Percentiles rank a stretch among this genome's conserved stretches.
phyloP scores from a whole-genome alignment of 2,329 filamentous ascomycete genomes.

The Ceratocystis papillata region DNA sequence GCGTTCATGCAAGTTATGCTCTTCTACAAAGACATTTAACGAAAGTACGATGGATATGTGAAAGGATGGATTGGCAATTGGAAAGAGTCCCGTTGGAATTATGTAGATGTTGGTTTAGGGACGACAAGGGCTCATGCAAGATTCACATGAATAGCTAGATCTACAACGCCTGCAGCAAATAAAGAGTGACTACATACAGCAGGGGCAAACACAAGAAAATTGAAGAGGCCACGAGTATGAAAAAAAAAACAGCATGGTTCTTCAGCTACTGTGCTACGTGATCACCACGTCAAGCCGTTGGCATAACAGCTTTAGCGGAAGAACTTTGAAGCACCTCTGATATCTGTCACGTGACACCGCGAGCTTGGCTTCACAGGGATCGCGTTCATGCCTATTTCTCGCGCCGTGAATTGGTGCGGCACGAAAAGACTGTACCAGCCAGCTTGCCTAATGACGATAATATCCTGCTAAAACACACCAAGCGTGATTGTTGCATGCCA shows the following conservation, averaged over 20 bases:
- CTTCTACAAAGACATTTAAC: too few species aligned
- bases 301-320: background rate
- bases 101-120: too few species aligned
- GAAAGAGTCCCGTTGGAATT: too few species aligned
- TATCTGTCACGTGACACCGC: slow-evolving; percentile 22
- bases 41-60: too few species aligned
- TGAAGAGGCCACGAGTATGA: background rate
- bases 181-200: background rate
- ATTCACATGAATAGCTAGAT: too few species aligned
- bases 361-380: slow-evolving; percentile 17
- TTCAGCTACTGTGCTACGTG: background rate
- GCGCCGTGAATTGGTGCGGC: background rate
- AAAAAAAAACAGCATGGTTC: background rate
- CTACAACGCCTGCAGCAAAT: background rate
- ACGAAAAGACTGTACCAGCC: background rate
- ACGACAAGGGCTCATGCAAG: too few species aligned
- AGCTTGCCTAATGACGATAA: background rate
- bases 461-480: background rate
- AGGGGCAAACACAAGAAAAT: background rate
- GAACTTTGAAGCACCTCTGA: too few species aligned
- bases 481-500: background rate
- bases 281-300: background rate
- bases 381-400: slow-evolving; percentile 8
- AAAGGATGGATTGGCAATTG: too few species aligned
- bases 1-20: background rate